Evolutionary conservation across 1,284 basidiomycete genomes (phyloP).

Genomic region (Leccinum pallidistipes): DNA sequence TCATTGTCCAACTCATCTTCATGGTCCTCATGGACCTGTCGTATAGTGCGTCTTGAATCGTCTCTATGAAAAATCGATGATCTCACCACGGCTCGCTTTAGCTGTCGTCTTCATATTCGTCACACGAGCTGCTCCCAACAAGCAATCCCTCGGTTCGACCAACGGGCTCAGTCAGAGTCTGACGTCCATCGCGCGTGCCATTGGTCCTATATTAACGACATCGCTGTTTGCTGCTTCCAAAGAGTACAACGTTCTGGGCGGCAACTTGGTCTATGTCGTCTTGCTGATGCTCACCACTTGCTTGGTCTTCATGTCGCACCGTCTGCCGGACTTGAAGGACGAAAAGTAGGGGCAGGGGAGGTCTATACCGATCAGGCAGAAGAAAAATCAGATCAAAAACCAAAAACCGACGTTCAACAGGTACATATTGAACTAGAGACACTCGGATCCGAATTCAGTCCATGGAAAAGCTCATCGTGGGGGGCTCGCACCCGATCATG

Average conservation of each 20-base stretch:
- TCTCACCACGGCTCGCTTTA: constrained; percentile 14
- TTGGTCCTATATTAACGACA: constrained; percentile 43
- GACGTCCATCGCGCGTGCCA: constrained; percentile 46
- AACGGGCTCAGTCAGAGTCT: constrained; percentile 53
- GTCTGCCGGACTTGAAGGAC: constrained; percentile 20
- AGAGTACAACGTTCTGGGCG: constrained; percentile 34
- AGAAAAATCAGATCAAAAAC: background rate
- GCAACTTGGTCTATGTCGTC: constrained; percentile 38
- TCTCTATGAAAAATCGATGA: background rate
- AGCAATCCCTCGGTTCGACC: constrained; percentile 43
- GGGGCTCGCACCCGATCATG: background rate
- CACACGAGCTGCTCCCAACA: constrained; percentile 35
- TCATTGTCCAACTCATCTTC: constrained; percentile 30
- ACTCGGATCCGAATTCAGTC: background rate
- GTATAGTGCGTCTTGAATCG: constrained; percentile 25
- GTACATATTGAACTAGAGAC: background rate
- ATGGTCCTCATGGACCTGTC: constrained; percentile 27
- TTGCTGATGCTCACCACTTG: constrained; percentile 23
- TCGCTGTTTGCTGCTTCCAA: constrained; percentile 42
- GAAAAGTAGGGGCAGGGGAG: background rate
- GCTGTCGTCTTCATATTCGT: constrained; percentile 36
- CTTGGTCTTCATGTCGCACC: constrained; percentile 22
- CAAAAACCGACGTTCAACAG: background rate
- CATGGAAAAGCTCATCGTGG: background rate
- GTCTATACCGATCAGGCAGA: background rate